These are phyloP conservation scores for Puccinellia tenuiflora DNA, from an alignment of 176 grass and related monocot species.

Conservation along the genomic window DNA sequence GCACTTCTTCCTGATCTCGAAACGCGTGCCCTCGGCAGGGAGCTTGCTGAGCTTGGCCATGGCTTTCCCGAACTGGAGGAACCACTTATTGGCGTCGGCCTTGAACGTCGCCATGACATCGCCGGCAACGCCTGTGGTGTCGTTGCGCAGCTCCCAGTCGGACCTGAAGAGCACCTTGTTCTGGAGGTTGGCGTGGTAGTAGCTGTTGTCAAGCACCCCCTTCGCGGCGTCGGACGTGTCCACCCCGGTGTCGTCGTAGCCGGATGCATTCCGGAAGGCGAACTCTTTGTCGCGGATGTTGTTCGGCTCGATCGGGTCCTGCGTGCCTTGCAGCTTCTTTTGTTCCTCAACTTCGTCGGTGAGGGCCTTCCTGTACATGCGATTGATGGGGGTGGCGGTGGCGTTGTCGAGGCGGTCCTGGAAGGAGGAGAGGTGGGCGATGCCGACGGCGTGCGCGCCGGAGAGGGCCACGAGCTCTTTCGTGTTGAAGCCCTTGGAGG, in stretches of 20 bases:
- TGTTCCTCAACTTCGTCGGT: background rate
- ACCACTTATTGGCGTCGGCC: background rate
- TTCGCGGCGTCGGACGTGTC: background rate
- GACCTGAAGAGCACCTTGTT: slow-evolving; percentile 30
- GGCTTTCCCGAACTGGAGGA: background rate
- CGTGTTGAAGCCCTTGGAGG: slow-evolving; percentile 7
- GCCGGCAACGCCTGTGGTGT: background rate
- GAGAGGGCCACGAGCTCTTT: slow-evolving; percentile 39
- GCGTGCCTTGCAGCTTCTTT: background rate
- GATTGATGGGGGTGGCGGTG: background rate
- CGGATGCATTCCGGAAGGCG: background rate
- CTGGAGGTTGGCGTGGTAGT: slow-evolving; percentile 9
- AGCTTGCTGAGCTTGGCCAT: slow-evolving; percentile 47
- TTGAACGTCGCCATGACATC: background rate
- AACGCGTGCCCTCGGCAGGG: background rate
- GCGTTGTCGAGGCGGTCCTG: slow-evolving; percentile 16
- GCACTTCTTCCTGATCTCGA: slow-evolving; percentile 31
- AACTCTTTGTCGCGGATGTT: background rate
- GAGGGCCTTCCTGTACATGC: background rate
- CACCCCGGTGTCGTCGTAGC: background rate
- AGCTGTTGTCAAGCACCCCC: slow-evolving; percentile 10
- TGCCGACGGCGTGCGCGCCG: slow-evolving; percentile 40
- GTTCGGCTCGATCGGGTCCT: background rate
- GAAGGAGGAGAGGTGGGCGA: slow-evolving; percentile 31
- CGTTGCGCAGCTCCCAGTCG: slow-evolving; percentile 18